Evolutionary conservation across 2,329 filamentous ascomycete genomes (phyloP).

Genomic region (Pseudocercospora crystallina): DNA sequence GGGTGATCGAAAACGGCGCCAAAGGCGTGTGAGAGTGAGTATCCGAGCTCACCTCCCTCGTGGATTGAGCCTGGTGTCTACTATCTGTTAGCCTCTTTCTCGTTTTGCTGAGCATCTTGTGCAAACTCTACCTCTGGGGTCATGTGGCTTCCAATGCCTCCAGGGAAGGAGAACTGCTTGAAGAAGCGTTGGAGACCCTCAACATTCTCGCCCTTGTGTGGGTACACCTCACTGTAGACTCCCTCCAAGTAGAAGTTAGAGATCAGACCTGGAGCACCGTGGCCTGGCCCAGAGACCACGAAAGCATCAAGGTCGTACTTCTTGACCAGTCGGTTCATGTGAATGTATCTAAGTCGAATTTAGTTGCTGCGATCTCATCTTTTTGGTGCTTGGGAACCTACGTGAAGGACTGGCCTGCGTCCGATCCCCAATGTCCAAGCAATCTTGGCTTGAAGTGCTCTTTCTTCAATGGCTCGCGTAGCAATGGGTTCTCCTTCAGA

Average conservation of each 20-base stretch:
- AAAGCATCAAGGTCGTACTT: conserved; percentile 70
- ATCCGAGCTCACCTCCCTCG: conserved; percentile 80
- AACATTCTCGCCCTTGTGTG: conserved; percentile 67
- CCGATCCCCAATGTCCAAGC: conserved; percentile 76
- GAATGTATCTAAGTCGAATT: conserved; percentile 57
- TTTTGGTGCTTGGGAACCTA: conserved; percentile 6
- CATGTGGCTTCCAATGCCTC: conserved; percentile 74
- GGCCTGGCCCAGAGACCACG: conserved; percentile 74
- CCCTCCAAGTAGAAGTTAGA: conserved; percentile 77
- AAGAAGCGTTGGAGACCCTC: conserved; percentile 74
- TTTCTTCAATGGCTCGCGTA: conserved; percentile 65
- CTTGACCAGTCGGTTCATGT: conserved; percentile 79
- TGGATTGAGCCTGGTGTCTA: conserved; percentile 73
- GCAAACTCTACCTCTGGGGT: conserved; percentile 47
- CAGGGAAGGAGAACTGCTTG: conserved; percentile 80
- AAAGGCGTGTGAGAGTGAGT: conserved; percentile 76
- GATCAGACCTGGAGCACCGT: conserved; percentile 73
- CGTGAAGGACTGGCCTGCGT: conserved; percentile 77
- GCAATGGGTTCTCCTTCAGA: conserved; percentile 69
- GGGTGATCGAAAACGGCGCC: conserved; percentile 75
- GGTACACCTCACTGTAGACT: conserved; percentile 74
- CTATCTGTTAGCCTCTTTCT: not conserved
- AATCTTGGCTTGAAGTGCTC: conserved; percentile 73
- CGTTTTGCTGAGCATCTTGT: not conserved
- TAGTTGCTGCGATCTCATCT: not conserved